phyloP scores from a whole-genome alignment of 345 rosid species.

The Lepidium sativum region DNA sequence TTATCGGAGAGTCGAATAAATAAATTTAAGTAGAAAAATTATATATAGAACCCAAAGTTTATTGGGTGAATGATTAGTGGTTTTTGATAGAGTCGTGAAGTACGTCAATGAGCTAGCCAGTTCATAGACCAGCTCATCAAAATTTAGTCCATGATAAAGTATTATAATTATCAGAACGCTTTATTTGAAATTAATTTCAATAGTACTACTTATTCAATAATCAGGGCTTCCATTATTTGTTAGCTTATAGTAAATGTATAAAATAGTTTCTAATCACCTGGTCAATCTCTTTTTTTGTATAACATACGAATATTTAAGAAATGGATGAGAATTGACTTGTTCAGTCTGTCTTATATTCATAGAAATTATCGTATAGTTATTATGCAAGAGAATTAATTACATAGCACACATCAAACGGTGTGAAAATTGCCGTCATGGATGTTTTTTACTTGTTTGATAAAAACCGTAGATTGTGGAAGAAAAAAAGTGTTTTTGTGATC shows the following conservation, averaged over 20 bases:
- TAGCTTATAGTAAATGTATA: not conserved
- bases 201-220: not conserved
- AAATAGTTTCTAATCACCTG: not conserved
- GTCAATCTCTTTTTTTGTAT: not conserved
- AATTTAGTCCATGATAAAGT: not conserved
- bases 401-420: not conserved
- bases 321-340: not conserved
- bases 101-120: slow-evolving; percentile 20
- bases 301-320: not conserved
- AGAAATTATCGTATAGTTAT: not conserved
- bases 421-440: not conserved
- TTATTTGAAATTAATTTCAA: not conserved
- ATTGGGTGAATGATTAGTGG: not conserved
- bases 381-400: not conserved
- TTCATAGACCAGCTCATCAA: slow-evolving; percentile 27
- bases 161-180: not conserved
- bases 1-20: not conserved
- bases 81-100: slow-evolving; percentile 19
- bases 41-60: not conserved
- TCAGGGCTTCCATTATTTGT: not conserved
- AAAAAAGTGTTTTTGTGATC: not conserved
- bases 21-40: not conserved
- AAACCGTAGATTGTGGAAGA: not conserved
- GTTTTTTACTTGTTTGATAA: not conserved
- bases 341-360: not conserved